Base-by-base conservation (phyloP, 1,284 basidiomycete species). In the Austropuccinia psidii region DNA sequence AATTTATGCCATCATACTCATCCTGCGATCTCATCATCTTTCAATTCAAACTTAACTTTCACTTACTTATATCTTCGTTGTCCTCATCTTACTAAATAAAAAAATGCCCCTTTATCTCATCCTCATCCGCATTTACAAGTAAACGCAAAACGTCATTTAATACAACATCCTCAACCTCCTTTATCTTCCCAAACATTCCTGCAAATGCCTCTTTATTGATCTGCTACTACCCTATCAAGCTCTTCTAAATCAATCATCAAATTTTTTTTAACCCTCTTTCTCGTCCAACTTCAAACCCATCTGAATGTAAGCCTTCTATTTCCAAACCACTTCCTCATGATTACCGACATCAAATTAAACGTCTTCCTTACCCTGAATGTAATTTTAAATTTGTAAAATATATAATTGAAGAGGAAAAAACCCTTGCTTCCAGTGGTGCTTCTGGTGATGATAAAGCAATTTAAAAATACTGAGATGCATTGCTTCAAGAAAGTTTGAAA, bases 371-470 rank as follows among this genome's bases (percentile, higher is more conserved):
- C 79, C 93, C 95, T 0, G 96, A 98, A 81, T 91, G 94, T n/a
- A 96, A 98, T 80, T 98, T 98, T 81, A 85, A 90, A 24, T 98
- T 94, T 79, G 92, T 93, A 15, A 95, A 95, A 82, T 98, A 98
- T 80, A 87, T 99, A 74, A 95, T 99, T 80, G 96, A 98, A 80
- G 96, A 96, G n/a, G 96, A 96, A 21, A 93, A 92, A 82, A 90
- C 93, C 81, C 77, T 82, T 60, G 78, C 79, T 27, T 76, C 77
- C 54, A 61, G 66, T 9, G 75, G 77, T 15, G 70, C 74, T 7
- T 90, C 80, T 24, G 75, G 75, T 27, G 79, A 80, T 72, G 78
- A 77, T 29, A 79, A 79, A 73, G 75, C 74, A 21, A 76, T 77
- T 27, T 79, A 79, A 73, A 95, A 92, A 81, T 98, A 95, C 79